These are phyloP conservation scores for Penicillium nucicola DNA, from an alignment of 495 filamentous ascomycete genomes.

Conservation along the genomic window DNA sequence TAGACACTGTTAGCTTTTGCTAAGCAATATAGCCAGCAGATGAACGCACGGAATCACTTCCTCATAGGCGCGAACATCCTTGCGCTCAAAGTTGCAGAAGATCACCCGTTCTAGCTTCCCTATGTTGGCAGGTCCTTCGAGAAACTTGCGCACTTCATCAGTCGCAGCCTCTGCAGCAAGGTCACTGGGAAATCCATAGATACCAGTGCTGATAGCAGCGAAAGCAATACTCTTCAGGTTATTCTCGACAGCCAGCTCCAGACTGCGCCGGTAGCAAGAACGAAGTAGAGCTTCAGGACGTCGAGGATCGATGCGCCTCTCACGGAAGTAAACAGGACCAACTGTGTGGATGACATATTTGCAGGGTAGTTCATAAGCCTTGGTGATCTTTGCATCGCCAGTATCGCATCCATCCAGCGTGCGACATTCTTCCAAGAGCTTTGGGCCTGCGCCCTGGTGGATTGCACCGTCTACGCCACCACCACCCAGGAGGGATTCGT, in stretches of 20 bases:
- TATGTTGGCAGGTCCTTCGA: conserved; percentile 54
- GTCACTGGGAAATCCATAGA: conserved; percentile 81
- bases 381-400: conserved; percentile 80
- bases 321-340: conserved; percentile 69
- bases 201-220: conserved; percentile 75
- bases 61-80: conserved; percentile 73
- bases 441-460: conserved; percentile 73
- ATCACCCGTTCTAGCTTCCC: conserved; percentile 66
- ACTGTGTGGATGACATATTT: conserved; percentile 85
- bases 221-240: conserved; percentile 75
- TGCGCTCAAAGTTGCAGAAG: conserved; percentile 75
- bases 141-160: conserved; percentile 65
- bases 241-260: conserved; percentile 68
- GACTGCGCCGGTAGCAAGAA: conserved; percentile 70
- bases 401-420: conserved; percentile 68
- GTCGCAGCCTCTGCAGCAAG: conserved; percentile 69
- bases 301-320: conserved; percentile 24
- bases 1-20: background rate
- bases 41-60: conserved; percentile 66
- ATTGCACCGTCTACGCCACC: conserved; percentile 89
- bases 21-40: background rate
- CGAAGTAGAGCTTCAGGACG: conserved; percentile 50
- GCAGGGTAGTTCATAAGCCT: conserved; percentile 71
- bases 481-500: conserved; percentile 72
- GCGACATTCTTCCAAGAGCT: conserved; percentile 67